These are phyloP conservation scores for Aspergillus oerlinghausenensis DNA, from an alignment of 2,329 filamentous ascomycete species.

Conservation along the genomic window DNA sequence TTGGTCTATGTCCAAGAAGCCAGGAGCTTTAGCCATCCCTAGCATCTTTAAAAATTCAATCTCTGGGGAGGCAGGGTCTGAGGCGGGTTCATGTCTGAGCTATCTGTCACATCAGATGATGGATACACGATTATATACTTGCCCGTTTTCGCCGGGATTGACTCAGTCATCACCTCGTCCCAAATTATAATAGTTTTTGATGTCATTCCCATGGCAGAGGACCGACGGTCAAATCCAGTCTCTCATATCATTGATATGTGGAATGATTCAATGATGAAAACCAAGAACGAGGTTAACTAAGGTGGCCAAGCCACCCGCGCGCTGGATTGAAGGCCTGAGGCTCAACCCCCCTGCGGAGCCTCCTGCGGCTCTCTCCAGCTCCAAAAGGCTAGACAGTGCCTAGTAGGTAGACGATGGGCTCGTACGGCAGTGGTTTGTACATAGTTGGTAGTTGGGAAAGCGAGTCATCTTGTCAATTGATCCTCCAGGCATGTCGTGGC, in stretches of 20 bases:
- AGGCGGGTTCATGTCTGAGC: background rate
- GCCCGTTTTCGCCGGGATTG: background rate
- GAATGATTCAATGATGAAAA: background rate
- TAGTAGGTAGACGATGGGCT: background rate
- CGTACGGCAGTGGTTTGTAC: background rate
- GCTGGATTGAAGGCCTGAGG: background rate
- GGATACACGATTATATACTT: background rate
- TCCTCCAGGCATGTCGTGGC: no score
- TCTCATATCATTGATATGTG: background rate
- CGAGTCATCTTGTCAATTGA: background rate
- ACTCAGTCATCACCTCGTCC: background rate
- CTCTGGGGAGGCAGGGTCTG: background rate
- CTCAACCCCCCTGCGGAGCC: background rate
- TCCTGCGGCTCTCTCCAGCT: no score
- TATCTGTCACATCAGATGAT: background rate
- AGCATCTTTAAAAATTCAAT: background rate
- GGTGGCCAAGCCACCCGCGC: background rate
- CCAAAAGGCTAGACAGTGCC: background rate
- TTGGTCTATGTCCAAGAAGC: background rate
- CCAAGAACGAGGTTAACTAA: no score
- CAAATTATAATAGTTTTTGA: background rate
- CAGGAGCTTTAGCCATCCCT: background rate
- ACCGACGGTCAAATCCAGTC: background rate
- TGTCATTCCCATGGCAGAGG: background rate
- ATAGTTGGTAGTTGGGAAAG: background rate